Base-by-base conservation (phyloP, 1,284 basidiomycete species). In the Irpex lacteus region DNA sequence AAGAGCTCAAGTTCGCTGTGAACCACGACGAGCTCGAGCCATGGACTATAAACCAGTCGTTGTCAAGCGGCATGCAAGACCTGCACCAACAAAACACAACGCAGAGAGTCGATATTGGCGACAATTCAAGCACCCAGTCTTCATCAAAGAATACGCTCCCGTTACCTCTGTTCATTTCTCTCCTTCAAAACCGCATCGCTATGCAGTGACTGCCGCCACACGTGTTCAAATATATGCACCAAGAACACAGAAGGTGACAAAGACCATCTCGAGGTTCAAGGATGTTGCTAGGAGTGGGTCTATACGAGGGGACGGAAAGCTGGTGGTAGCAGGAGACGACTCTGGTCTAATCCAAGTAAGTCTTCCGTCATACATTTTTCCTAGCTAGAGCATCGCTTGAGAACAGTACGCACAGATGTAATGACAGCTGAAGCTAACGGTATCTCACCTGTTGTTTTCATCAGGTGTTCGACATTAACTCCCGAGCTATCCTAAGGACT, bases 191-290 rank as follows among this genome's bases (percentile, higher is more conserved):
- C 96, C 95, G 8, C 94, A 98, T 74, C 85, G 92, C 71, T 98
- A 96, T 81, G 97, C 96, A 15, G 96, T 98, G 59, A 98, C 96
- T 36, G 92, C 96, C 0, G 96, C 95, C 0, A 94, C 96, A 0
- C 85, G 96, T 65, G 90, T 99, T 1, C 94, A 99, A 76, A 93
- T 99, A 73, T 98, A 98, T 77, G 95, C 95, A 15, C 95, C 96
- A 38, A 89, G 94, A 65, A 98, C 96, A 6, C 94, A 96, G 76
- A 95, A 96, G 75, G 89, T 98, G 50, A 92, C 91, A 15, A 99
- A 99, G 81, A 98, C 95, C 0, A 96, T 99, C 66, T 92, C 95
- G 34, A 82, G 98, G 38, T 99, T 99, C 81, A 98, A 98, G 76
- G 97, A 98, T 73, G 91, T 97, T 37, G 96, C 96, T 1, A 83